A percentile compares a stretch with the other conserved stretches of the same genome.
Evolutionary conservation across 2,329 filamentous ascomycete genomes (phyloP).

Genomic region (Epichloe coenophiala): DNA sequence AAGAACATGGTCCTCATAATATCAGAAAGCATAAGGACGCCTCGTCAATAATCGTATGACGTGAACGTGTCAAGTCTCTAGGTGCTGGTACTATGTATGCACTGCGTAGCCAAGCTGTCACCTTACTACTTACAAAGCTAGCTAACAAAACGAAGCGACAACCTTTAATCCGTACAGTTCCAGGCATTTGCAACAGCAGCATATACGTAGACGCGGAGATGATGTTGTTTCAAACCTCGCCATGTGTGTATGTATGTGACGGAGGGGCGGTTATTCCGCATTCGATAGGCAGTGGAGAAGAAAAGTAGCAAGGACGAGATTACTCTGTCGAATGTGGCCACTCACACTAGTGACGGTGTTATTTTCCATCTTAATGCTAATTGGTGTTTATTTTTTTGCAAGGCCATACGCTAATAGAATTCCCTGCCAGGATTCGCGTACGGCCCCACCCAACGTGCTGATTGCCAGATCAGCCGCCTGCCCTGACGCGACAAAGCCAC

Average conservation of each 20-base stretch:
- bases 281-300: not conserved
- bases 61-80: too few relatives aligned
- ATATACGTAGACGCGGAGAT: too few relatives aligned
- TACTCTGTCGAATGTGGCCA: not conserved
- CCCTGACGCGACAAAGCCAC: conserved; percentile 14
- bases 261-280: not conserved
- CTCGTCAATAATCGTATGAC: too few relatives aligned
- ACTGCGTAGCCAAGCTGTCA: not conserved
- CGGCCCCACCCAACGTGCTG: conserved; percentile 8
- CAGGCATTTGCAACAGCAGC: too few relatives aligned
- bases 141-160: too few relatives aligned
- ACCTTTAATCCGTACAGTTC: too few relatives aligned
- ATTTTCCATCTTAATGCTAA: not conserved
- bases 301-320: not conserved
- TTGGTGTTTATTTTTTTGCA: not conserved
- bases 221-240: too few relatives aligned
- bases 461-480: conserved; percentile 25
- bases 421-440: conserved; percentile 12
- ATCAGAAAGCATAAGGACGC: too few relatives aligned
- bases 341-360: not conserved
- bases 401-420: not conserved
- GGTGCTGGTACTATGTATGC: too few relatives aligned
- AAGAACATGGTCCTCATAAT: too few relatives aligned
- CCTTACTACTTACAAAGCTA: not conserved
- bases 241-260: too few relatives aligned